Evolutionary conservation across 2,329 filamentous ascomycete species (phyloP).

Genomic region (Ilyonectria mors-panacis): DNA sequence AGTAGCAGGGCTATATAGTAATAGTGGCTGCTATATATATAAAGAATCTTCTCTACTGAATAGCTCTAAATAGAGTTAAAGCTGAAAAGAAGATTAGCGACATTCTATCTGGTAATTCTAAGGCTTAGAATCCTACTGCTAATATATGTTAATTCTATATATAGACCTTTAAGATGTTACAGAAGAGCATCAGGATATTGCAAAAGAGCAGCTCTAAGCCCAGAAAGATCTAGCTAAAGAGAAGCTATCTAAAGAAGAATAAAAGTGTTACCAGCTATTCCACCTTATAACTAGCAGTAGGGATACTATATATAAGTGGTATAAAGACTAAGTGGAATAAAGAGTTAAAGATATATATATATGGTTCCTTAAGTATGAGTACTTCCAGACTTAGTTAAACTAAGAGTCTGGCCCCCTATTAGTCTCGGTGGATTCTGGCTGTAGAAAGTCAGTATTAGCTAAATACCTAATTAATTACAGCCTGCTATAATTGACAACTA

Average conservation of each 20-base stretch:
- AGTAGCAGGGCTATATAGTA: not conserved
- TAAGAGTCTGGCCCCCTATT: constrained; percentile 49
- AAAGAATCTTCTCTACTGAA: not conserved
- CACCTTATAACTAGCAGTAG: no score
- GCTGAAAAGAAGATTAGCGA: not conserved
- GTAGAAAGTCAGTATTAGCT: constrained; percentile 58
- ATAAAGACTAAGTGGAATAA: constrained; percentile 18
- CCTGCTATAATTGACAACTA: constrained; percentile 41
- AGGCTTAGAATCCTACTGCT: not conserved
- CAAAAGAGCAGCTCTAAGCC: no score
- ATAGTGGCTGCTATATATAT: not conserved
- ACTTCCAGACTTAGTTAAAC: constrained; percentile 15
- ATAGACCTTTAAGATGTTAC: no score
- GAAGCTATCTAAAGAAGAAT: no score
- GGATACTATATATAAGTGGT: no score
- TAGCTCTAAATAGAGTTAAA: not conserved
- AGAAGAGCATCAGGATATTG: no score
- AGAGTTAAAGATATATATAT: constrained; percentile 19
- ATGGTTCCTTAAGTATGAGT: not conserved
- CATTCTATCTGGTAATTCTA: not conserved
- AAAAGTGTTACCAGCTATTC: no score
- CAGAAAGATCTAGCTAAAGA: no score
- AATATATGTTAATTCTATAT: no score
- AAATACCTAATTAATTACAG: not conserved
- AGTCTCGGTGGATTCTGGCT: constrained; percentile 58